Percentiles rank a stretch among this genome's conserved stretches.
Conservation (phyloP, 495 filamentous ascomycete genomes). For the Neurospora terricola region DNA sequence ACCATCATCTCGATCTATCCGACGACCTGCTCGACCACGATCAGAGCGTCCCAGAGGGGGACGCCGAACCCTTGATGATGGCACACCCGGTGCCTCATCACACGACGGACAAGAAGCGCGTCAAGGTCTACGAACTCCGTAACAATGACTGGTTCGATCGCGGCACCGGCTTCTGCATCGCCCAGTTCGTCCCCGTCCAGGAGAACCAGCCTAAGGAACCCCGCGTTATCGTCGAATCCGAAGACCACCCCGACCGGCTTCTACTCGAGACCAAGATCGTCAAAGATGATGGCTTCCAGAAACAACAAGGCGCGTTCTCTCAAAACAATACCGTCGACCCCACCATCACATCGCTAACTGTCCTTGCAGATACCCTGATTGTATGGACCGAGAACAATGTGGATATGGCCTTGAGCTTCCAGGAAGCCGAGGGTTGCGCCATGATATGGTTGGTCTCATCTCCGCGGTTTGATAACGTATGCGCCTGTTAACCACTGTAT, state of each 20-base stretch:
- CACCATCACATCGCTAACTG: conserved; percentile 18
- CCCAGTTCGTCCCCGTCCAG: conserved; percentile 55
- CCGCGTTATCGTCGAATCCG: conserved; percentile 82
- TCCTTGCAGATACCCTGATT: conserved; percentile 74
- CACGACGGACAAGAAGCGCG: conserved; percentile 84
- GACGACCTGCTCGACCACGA: conserved; percentile 28
- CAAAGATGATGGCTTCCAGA: conserved; percentile 95
- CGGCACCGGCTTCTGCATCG: conserved; percentile 90
- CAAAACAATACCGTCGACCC: not conserved
- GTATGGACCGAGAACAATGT: conserved; percentile 93
- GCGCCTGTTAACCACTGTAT: conserved; percentile 8
- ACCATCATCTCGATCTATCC: conserved; percentile 34
- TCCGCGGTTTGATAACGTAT: conserved; percentile 8
- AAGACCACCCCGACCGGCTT: conserved; percentile 75
- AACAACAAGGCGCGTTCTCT: conserved; percentile 74
- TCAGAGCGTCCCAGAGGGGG: conserved; percentile 25
- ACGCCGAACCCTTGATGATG: conserved; percentile 53
- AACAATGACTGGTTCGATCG: conserved; percentile 99
- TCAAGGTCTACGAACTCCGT: conserved; percentile 97
- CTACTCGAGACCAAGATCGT: conserved; percentile 83
- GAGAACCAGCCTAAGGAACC: conserved; percentile 55
- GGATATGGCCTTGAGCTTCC: conserved; percentile 98
- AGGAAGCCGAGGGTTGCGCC: conserved; percentile 90
- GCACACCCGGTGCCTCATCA: conserved; percentile 77
- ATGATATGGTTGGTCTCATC: conserved; percentile 63